These are phyloP conservation scores for Pseudocercospora ulei DNA, from an alignment of 2,329 filamentous ascomycete species.

Conservation along the genomic window DNA sequence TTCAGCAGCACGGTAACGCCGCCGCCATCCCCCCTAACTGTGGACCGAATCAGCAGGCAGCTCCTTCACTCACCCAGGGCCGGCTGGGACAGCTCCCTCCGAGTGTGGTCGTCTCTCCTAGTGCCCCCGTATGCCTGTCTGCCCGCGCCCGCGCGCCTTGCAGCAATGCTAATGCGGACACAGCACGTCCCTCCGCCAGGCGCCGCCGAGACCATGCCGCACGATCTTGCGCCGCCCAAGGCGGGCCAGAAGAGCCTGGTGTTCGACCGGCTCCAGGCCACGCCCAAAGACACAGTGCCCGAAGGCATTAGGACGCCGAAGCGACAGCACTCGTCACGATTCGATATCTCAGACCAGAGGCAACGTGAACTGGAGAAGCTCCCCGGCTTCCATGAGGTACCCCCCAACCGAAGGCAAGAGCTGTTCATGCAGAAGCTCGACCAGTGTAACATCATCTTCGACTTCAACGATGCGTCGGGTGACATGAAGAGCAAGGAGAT, in stretches of 20 bases:
- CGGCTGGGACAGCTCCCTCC: constrained; percentile 42
- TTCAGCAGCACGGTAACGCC: constrained; percentile 21
- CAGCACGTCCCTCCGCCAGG: constrained; percentile 89
- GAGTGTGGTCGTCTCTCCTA: constrained; percentile 89
- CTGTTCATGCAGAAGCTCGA: constrained; percentile 99
- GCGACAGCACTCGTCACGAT: constrained; percentile 91
- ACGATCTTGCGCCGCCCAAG: constrained; percentile 89
- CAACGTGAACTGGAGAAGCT: constrained; percentile 90
- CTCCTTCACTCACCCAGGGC: constrained; percentile 27
- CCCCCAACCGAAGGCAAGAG: constrained; percentile 86
- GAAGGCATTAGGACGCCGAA: constrained; percentile 92
- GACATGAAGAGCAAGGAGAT: constrained; percentile 99
- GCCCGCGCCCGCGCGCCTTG: constrained; percentile 1
- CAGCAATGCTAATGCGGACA: constrained; percentile 18
- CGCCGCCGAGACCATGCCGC: constrained; percentile 93
- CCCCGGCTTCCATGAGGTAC: constrained; percentile 94
- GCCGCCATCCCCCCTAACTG: constrained; percentile 17
- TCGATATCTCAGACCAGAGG: constrained; percentile 88
- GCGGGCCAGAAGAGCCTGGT: constrained; percentile 79
- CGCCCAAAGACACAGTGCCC: constrained; percentile 80
- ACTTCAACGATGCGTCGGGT: constrained; percentile 95
- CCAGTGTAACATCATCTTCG: constrained; percentile 99
- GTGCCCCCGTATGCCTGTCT: constrained; percentile 62
- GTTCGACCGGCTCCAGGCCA: constrained; percentile 81
- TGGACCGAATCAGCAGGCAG: constrained; percentile 21